phyloP scores from a whole-genome alignment of 1,139 yeast genomes.

The Wickerhamomyces sp. region DNA sequence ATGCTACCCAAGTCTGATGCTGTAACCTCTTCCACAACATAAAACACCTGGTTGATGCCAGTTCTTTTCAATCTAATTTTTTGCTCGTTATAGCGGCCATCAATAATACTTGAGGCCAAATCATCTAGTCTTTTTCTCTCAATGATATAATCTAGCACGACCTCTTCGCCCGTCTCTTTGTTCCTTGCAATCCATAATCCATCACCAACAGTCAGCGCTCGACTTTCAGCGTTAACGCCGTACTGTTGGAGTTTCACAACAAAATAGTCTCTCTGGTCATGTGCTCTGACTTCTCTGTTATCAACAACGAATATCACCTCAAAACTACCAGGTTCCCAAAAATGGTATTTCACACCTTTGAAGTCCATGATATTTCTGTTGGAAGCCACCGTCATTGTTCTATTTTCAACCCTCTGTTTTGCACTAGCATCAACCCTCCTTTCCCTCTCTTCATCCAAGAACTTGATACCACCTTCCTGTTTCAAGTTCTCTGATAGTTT shows the following conservation, averaged over 20 bases:
- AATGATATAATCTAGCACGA: constrained; percentile 70
- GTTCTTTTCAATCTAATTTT: constrained; percentile 68
- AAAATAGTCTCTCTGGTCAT: constrained; percentile 61
- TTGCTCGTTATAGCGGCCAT: constrained; percentile 86
- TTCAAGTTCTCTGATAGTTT: constrained; percentile 56
- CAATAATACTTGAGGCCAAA: constrained; percentile 73
- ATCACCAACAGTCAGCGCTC: constrained; percentile 78
- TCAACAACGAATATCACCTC: constrained; percentile 66
- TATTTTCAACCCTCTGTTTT: not conserved
- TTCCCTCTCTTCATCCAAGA: constrained; percentile 22
- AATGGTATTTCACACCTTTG: constrained; percentile 23
- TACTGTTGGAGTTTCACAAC: constrained; percentile 43
- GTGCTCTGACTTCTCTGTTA: constrained; percentile 70
- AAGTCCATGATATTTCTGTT: constrained; percentile 4
- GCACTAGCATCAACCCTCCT: no score
- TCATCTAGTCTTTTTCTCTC: constrained; percentile 91
- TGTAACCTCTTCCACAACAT: constrained; percentile 76
- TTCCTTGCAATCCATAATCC: constrained; percentile 83
- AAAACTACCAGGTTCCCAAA: constrained; percentile 52
- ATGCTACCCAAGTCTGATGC: constrained; percentile 39
- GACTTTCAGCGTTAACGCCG: constrained; percentile 48
- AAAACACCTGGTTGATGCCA: constrained; percentile 62
- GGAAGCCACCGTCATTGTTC: not conserved
- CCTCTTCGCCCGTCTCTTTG: constrained; percentile 50
- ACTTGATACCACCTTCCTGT: constrained; percentile 34